Evolutionary conservation across 2,329 filamentous ascomycete genomes (phyloP), one percentile per base, ranked within the genome.

Genomic region (Diaporthe sp.): DNA sequence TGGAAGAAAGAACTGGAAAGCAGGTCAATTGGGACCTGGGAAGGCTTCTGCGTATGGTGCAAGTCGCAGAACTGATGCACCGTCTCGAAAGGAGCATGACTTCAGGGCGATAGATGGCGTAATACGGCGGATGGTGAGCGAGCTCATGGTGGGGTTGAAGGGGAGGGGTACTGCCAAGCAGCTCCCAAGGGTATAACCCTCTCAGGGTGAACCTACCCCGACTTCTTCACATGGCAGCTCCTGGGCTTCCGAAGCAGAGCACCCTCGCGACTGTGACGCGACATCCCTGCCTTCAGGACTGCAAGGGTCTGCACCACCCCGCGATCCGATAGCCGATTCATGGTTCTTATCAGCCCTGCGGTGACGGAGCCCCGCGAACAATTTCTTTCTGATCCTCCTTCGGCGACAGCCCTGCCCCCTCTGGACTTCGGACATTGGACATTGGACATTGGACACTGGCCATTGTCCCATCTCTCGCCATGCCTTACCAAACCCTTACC

Each of bases 311-410:
- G 37, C 51, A 70, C 53, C 69, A 73, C 72, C 74, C 74, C 72
- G 72, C 74, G 74, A 70, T 72, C 47, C n/a, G 73, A 72, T 72
- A 72, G 27, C 59, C 19, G 72, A 68, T 71, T 71, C 58, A 61
- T 56, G n/a, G 15, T 42, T 19, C 73, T 73, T 75, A 75, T 75
- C 73, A 66, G 63, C 35, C 42, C 63, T 58, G 59, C 32, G 51
- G 39, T 56, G 35, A 66, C 44, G 70, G 56, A 56, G 59, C 73
- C 73, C 73, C 73, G 63, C 66, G 44, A 73, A 70, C 66, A 75
- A 55, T 73, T 75, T 74, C 65, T 73, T 30, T 56, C 55, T 37
- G 66, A 70, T 47, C 66, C 35, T 56, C 37, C 27, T 47, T 71
- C 42, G 63, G 70, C 63, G 63, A 72, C 73, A 66, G n/a, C 66